Evolutionary conservation across 2,329 filamentous ascomycete genomes (phyloP).

Genomic region (Pseudodiploospora longispora): DNA sequence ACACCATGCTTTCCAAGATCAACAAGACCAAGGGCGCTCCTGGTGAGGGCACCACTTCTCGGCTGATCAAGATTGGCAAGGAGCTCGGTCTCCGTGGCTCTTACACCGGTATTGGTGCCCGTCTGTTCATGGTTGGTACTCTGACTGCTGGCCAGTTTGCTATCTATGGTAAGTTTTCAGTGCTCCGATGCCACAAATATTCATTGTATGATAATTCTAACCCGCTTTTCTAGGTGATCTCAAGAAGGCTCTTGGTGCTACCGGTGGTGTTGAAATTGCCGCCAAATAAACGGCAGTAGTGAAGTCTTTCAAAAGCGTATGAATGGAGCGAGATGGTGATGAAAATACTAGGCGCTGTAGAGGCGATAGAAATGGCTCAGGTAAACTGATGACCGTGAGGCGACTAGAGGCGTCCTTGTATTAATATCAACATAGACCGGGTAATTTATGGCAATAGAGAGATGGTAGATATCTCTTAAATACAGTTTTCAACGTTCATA

Average conservation of each 20-base stretch:
- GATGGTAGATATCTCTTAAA: no score
- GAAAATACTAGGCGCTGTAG: no score
- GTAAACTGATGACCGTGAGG: no score
- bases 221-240: constrained; percentile 32
- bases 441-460: no score
- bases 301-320: no score
- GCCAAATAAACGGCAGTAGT: constrained; percentile 9
- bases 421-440: no score
- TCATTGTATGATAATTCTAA: background rate
- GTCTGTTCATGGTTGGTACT: constrained; percentile 56
- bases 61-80: constrained; percentile 80
- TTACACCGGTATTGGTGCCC: constrained; percentile 74
- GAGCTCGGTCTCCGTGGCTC: constrained; percentile 75
- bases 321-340: no score
- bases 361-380: no score
- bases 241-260: constrained; percentile 62
- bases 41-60: constrained; percentile 72
- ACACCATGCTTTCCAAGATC: constrained; percentile 93
- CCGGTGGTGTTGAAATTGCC: constrained; percentile 66
- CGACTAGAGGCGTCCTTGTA: no score
- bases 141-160: constrained; percentile 77
- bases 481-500: no score
- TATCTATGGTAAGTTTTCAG: constrained; percentile 62
- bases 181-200: background rate
- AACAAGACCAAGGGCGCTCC: constrained; percentile 88